These are phyloP conservation scores for Termitomyces sp. DNA, from an alignment of 768 basidiomycete genomes.

Conservation along the genomic window DNA sequence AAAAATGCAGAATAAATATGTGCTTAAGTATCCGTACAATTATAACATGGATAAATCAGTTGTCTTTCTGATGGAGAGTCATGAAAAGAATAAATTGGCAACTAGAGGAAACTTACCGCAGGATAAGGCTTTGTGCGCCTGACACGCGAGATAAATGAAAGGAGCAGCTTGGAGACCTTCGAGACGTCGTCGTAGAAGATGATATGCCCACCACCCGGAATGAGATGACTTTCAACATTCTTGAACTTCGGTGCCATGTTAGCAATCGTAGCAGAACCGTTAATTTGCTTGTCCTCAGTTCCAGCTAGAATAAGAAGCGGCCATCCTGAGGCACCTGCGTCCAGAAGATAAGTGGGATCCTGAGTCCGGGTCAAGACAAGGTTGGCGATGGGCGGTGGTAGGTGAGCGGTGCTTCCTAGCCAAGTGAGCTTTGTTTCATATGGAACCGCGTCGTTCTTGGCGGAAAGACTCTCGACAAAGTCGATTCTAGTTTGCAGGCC, in stretches of 20 bases:
- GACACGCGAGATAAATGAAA: neutral
- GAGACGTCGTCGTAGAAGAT: neutral
- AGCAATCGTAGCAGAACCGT: slow-evolving; percentile 18
- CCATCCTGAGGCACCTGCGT: neutral
- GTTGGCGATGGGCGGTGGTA: neutral
- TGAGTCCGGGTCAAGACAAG: neutral
- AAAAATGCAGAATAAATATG: neutral
- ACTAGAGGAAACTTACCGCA: neutral
- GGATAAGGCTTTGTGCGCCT: neutral
- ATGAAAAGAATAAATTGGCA: neutral
- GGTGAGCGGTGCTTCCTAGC: neutral
- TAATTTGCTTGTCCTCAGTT: slow-evolving; percentile 19
- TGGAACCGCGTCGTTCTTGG: neutral
- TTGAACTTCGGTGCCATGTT: slow-evolving; percentile 26
- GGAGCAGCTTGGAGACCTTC: neutral
- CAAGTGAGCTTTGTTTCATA: neutral
- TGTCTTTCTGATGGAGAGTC: neutral
- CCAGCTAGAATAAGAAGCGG: neutral
- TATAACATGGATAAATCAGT: neutral
- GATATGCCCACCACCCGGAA: slow-evolving; percentile 24
- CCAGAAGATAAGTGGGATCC: neutral
- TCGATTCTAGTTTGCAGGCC: neutral
- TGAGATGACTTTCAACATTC: slow-evolving; percentile 21
- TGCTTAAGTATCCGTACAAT: neutral
- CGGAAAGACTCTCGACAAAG: neutral